A percentile compares a stretch with the other conserved stretches of the same genome.
Evolutionary conservation across 805 yeast species (phyloP).

Genomic region (Hanseniaspora guilliermondii): DNA sequence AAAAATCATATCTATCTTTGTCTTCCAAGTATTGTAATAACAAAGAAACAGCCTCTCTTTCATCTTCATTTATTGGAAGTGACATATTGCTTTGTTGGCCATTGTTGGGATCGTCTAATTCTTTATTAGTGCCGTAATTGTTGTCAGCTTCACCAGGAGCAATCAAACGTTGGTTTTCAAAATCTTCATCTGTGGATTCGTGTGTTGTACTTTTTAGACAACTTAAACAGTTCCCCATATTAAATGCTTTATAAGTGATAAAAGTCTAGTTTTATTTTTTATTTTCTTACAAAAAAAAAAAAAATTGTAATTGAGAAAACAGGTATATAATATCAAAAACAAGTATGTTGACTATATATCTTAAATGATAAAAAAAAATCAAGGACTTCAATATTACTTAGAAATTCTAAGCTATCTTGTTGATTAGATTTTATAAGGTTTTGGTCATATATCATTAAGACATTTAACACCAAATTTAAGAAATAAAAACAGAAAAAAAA

Average conservation of each 20-base stretch:
- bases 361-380: too few species aligned
- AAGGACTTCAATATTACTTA: too few species aligned
- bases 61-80: constrained; percentile 85
- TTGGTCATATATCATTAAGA: too few species aligned
- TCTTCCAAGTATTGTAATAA: constrained; percentile 81
- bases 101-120: constrained; percentile 32
- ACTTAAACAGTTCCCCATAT: constrained; percentile 45
- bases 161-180: constrained; percentile 7
- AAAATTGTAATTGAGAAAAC: too few species aligned
- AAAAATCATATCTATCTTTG: constrained; percentile 61
- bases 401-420: too few species aligned
- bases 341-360: too few species aligned
- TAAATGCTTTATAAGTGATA: background rate
- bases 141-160: background rate
- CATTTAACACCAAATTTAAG: too few species aligned
- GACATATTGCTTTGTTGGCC: constrained; percentile 17
- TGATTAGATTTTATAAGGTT: too few species aligned
- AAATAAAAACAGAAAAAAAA: too few species aligned
- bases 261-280: too few species aligned
- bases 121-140: constrained; percentile 19
- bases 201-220: constrained; percentile 24
- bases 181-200: background rate
- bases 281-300: too few species aligned
- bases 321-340: too few species aligned
- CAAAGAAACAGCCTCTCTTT: constrained; percentile 89